Percentiles rank a stretch among this genome's conserved stretches.
These are phyloP conservation scores for Tetrahymena elliotti DNA, from an alignment of 73 alveolate species.

Conservation along the genomic window DNA sequence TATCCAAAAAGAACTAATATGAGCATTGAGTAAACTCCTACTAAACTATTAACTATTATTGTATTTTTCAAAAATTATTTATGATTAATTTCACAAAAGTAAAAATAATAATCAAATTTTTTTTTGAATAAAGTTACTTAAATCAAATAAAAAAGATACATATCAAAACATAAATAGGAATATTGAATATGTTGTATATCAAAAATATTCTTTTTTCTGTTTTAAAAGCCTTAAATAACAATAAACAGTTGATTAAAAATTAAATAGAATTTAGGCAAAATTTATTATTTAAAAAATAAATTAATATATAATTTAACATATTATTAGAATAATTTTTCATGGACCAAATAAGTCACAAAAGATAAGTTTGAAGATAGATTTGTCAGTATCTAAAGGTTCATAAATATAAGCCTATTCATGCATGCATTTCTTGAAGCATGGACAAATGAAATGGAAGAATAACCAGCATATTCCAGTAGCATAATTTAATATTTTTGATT, in stretches of 20 bases:
- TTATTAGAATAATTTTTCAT: no score
- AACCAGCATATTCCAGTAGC: not conserved
- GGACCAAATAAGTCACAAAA: not conserved
- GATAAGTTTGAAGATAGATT: not conserved
- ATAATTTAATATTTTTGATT: not conserved
- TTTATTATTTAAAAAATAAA: no score
- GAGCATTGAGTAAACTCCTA: slow-evolving; percentile 3
- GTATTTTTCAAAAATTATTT: not conserved
- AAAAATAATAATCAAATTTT: no score
- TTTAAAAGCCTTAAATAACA: no score
- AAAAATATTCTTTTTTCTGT: not conserved
- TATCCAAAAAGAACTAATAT: slow-evolving; percentile 37
- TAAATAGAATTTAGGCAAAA: no score
- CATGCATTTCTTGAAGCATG: not conserved
- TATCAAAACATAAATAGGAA: not conserved
- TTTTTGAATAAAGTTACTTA: not conserved
- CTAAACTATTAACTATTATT: not conserved
- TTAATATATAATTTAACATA: no score
- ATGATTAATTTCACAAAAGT: no score
- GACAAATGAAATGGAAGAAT: not conserved
- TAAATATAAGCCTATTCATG: not conserved
- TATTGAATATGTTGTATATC: no score
- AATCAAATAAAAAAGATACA: not conserved
- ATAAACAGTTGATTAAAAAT: no score
- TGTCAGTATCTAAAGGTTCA: not conserved